Base-by-base conservation (phyloP, 139 green algal genomes). In the Coelastrella sp. region DNA sequence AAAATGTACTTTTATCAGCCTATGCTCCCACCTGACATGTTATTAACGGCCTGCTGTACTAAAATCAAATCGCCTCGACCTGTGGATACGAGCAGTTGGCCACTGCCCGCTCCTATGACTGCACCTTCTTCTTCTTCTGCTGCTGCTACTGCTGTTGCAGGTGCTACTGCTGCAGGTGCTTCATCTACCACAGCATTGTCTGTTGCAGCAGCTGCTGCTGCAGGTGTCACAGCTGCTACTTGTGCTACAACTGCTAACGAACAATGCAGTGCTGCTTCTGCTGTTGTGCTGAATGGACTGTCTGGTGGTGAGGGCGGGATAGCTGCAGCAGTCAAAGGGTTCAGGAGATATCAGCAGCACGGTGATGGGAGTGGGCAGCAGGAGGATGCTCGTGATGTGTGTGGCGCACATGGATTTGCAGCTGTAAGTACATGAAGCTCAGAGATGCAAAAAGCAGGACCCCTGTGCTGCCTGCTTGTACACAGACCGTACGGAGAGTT, bases 171-270 rank as follows among this genome's bases (percentile, higher is more conserved):
- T 22, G 15, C 63, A 72, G 35, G 3, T 49, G 35, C 35, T 49
- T 49, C 35, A 72, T 17, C 63, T 22, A 72, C 63, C 7, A 6
- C 70, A 27, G 70, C 7, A 78, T 15, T 78, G 70, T 25, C 22
- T 59, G 20, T 27, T n/a, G 70, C 9, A 8, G 10, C 65, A 0
- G 0, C 19, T 25, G 60, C 59, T 15, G 66, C 24, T 76, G 61
- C 17, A 4, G 68, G 57, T 27, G 65, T 11, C 20, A 35, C 65
- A 12, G 66, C 20, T 80, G 59, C 35, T 63, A 22, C 83, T 66
- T 61, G 59, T 80, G 66, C 66, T 22, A 88, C 24, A 24, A 88
- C 83, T 56, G 83, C 83, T n/a, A 79, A 8, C 9, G 83, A 88
- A 66, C 83, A 80, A 57, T 88, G 57, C 19, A 88, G 83, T 65